Conservation (phyloP, 305 asterid species). For the Striga hermonthica region DNA sequence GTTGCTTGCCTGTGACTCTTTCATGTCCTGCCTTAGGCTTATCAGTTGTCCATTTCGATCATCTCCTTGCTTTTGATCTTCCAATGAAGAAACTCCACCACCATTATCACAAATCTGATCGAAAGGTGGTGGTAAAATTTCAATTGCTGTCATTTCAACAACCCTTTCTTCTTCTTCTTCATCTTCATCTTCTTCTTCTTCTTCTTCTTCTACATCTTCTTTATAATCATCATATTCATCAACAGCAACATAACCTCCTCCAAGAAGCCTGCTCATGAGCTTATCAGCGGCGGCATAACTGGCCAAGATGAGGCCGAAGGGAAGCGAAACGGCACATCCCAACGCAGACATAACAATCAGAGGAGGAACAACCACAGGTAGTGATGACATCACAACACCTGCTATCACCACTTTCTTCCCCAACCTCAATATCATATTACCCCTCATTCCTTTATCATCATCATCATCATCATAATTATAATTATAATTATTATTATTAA, state of each 20-base stretch:
- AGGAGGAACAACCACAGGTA: conserved; percentile 67
- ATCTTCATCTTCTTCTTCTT: not conserved
- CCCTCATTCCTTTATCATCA: not conserved
- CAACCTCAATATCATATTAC: conserved; percentile 22
- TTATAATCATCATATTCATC: conserved; percentile 21
- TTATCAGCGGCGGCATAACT: conserved; percentile 62
- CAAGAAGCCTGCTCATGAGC: conserved; percentile 59
- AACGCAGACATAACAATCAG: conserved; percentile 52
- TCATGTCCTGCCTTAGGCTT: not conserved
- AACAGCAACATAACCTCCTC: no score
- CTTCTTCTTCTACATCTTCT: conserved; percentile 15
- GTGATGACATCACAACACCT: conserved; percentile 56
- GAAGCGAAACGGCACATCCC: conserved; percentile 54
- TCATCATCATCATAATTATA: no score
- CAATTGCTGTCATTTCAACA: not conserved
- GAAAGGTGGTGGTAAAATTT: not conserved
- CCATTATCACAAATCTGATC: not conserved
- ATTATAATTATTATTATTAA: not conserved
- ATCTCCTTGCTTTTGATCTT: conserved; percentile 12
- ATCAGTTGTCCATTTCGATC: conserved; percentile 10
- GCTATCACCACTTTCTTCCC: conserved; percentile 56
- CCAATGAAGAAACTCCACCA: conserved; percentile 7
- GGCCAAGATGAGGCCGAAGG: conserved; percentile 54
- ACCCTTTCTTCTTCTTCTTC: conserved; percentile 3
- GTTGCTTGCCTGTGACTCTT: no score